phyloP scores from a whole-genome alignment of 306 rosid genomes.

The Lathyrus tuberosus region DNA sequence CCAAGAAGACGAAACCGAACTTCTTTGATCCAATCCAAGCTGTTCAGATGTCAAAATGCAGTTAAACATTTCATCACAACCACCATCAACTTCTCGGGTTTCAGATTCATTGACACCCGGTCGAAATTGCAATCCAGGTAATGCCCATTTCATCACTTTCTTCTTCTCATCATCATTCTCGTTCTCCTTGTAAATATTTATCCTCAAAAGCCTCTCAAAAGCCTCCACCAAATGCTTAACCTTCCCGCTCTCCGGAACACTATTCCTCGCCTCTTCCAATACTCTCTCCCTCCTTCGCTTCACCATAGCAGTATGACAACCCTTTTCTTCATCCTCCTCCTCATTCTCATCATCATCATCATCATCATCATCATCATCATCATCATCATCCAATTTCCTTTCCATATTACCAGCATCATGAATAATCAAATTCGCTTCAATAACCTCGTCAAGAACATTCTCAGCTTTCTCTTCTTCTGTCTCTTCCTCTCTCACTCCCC shows the following conservation, averaged over 20 bases:
- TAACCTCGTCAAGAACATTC: slow-evolving; percentile 55
- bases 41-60: slow-evolving; percentile 63
- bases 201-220: slow-evolving; percentile 70
- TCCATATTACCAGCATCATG: slow-evolving; percentile 51
- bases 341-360: background rate
- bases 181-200: slow-evolving; percentile 6
- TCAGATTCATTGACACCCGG: slow-evolving; percentile 42
- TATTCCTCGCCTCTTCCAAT: slow-evolving; percentile 79
- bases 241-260: slow-evolving; percentile 74
- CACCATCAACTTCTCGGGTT: slow-evolving; percentile 36
- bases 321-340: slow-evolving; percentile 15
- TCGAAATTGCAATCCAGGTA: slow-evolving; percentile 69
- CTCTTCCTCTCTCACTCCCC: slow-evolving; percentile 1
- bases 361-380: slow-evolving; percentile 28
- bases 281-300: slow-evolving; percentile 75
- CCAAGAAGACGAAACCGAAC: slow-evolving; percentile 72
- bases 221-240: slow-evolving; percentile 89
- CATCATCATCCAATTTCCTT: background rate
- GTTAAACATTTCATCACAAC: slow-evolving; percentile 42
- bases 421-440: slow-evolving; percentile 66
- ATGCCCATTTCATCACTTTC: slow-evolving; percentile 75
- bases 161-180: slow-evolving; percentile 38
- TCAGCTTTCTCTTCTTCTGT: slow-evolving; percentile 49
- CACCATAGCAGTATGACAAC: slow-evolving; percentile 44
- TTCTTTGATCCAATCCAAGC: slow-evolving; percentile 68